A percentile compares a stretch with the other conserved stretches of the same genome.
Conservation (phyloP, 2,329 filamentous ascomycete genomes). For the Xylaria sp. region DNA sequence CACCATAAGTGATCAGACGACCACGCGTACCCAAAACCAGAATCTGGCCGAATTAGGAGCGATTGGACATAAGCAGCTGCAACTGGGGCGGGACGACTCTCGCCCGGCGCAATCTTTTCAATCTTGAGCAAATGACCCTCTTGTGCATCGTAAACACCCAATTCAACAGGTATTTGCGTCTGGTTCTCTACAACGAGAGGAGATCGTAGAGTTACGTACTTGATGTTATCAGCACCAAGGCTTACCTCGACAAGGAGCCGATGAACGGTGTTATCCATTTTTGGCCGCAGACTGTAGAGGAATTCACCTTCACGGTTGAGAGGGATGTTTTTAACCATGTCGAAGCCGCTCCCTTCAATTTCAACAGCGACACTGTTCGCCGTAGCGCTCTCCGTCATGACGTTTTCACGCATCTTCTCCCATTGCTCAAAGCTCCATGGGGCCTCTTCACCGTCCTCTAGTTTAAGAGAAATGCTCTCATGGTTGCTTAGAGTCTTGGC, state of each 20-base stretch:
- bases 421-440: constrained; percentile 98
- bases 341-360: constrained; percentile 93
- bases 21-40: constrained; percentile 97
- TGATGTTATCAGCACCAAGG: constrained; percentile 93
- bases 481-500: constrained; percentile 71
- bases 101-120: constrained; percentile 94
- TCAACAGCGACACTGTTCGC: constrained; percentile 80
- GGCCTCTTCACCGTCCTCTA: constrained; percentile 88
- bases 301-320: constrained; percentile 95
- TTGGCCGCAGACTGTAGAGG: constrained; percentile 87
- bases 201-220: constrained; percentile 95
- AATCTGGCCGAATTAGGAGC: constrained; percentile 87
- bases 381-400: constrained; percentile 83
- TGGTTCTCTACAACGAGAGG: constrained; percentile 94
- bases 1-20: constrained; percentile 90
- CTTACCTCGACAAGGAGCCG: constrained; percentile 91
- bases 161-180: constrained; percentile 93
- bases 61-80: constrained; percentile 92
- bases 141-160: constrained; percentile 88
- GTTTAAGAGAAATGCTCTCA: constrained; percentile 76
- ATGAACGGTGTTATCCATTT: constrained; percentile 85
- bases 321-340: constrained; percentile 85
- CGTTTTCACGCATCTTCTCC: constrained; percentile 92
- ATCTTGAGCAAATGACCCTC: constrained; percentile 95
- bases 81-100: constrained; percentile 88